A percentile compares a stretch with the other conserved stretches of the same genome.
Evolutionary conservation across 306 rosid genomes (phyloP).

Genomic region (Cyamopsis tetragonoloba): DNA sequence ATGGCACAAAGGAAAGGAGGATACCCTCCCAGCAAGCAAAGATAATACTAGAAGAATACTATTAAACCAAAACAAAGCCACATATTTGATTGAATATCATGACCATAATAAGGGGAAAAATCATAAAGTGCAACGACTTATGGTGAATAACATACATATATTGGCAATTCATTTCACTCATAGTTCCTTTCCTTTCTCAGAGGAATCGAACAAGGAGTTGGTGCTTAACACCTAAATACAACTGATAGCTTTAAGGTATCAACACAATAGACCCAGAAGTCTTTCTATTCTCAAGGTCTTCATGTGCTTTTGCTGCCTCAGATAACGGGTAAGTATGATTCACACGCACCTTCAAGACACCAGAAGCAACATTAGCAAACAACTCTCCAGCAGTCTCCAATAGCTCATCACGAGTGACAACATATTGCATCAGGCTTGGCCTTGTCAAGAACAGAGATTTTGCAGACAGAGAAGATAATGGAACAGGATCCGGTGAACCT

Average conservation of each 20-base stretch:
- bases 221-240: neutral
- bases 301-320: conserved; percentile 73
- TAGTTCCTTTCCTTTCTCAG: neutral
- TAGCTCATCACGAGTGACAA: conserved; percentile 56
- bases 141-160: neutral
- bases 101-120: neutral
- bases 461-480: conserved; percentile 57
- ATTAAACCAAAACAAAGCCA: neutral
- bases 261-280: conserved; percentile 82
- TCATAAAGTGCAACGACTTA: neutral
- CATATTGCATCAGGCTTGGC: conserved; percentile 65
- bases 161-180: neutral
- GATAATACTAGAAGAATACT: neutral
- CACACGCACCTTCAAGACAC: conserved; percentile 62
- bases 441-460: conserved; percentile 82
- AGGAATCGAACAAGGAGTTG: neutral
- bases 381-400: conserved; percentile 68
- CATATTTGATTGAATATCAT: neutral
- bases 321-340: conserved; percentile 81
- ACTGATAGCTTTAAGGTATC: conserved; percentile 45
- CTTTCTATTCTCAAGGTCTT: conserved; percentile 70
- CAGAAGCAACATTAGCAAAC: conserved; percentile 55
- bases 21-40: neutral
- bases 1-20: neutral
- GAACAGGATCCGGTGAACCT: conserved; percentile 83